phyloP scores from a whole-genome alignment of 176 grass and related monocot species.

The Poa annua region DNA sequence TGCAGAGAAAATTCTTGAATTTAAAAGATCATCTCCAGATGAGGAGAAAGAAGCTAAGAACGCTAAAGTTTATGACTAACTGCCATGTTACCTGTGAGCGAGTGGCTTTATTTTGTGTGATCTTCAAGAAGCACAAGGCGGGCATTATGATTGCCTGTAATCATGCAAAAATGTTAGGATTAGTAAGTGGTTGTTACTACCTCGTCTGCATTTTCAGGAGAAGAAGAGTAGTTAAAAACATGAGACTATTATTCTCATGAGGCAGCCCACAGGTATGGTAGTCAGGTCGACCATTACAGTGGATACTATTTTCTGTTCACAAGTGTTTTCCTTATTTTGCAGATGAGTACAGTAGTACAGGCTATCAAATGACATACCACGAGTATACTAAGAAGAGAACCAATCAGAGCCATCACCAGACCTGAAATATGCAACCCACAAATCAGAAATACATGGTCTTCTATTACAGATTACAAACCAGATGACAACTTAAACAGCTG shows the following conservation, averaged over 20 bases:
- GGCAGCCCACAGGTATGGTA: neutral
- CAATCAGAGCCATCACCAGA: constrained; percentile 93
- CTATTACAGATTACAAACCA: neutral
- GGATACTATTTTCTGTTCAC: neutral
- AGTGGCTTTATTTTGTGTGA: constrained; percentile 74
- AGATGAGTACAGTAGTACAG: neutral
- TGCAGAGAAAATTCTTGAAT: neutral
- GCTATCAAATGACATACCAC: constrained; percentile 61
- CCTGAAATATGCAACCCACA: constrained; percentile 58
- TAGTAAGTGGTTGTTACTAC: neutral
- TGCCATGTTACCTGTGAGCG: constrained; percentile 54
- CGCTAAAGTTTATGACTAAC: neutral
- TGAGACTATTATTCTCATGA: neutral
- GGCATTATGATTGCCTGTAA: constrained; percentile 89
- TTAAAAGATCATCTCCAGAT: neutral
- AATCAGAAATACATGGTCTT: constrained; percentile 29
- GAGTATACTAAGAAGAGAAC: constrained; percentile 90
- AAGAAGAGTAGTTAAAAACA: neutral
- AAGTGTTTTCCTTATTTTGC: neutral
- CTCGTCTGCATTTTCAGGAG: neutral
- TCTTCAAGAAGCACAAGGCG: constrained; percentile 88
- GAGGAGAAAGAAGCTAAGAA: neutral
- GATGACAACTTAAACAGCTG: neutral
- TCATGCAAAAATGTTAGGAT: neutral
- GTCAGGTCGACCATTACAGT: neutral